phyloP scores from a whole-genome alignment of 139 green algal species.

The Volvox reticuliferus region DNA sequence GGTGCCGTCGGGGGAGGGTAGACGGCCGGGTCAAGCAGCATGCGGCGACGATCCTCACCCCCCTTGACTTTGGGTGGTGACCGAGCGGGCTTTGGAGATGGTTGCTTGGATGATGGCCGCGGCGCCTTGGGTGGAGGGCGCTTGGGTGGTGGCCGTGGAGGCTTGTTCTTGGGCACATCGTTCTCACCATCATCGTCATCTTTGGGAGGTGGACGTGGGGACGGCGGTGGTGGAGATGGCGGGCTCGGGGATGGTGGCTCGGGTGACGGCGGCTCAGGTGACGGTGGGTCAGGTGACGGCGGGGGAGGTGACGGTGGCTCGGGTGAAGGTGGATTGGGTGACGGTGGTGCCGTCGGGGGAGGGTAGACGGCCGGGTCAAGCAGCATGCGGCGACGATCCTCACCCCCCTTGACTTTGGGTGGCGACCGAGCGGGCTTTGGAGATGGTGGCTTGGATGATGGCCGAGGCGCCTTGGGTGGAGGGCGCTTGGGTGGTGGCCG shows the following conservation, averaged over 20 bases:
- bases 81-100: too few species aligned
- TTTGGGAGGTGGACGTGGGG: background rate
- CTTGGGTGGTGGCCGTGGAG: background rate
- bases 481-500: background rate
- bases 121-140: background rate
- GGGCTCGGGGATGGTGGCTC: background rate
- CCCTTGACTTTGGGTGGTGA: too few species aligned
- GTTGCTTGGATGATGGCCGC: background rate
- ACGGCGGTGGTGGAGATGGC: background rate
- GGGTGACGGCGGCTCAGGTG: background rate
- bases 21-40: too few species aligned
- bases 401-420: too few species aligned
- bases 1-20: too few species aligned
- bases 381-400: background rate
- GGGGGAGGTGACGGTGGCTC: background rate
- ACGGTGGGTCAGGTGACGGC: background rate
- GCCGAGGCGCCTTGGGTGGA: too few species aligned
- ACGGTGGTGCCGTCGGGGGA: background rate
- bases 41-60: too few species aligned
- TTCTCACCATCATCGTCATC: too few species aligned
- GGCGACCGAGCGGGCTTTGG: too few species aligned
- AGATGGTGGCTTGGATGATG: background rate
- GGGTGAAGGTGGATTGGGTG: background rate
- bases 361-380: background rate
- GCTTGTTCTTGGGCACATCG: background rate